Evolutionary conservation across 1,139 yeast genomes (phyloP).

Genomic region (Kodamaea plutei): DNA sequence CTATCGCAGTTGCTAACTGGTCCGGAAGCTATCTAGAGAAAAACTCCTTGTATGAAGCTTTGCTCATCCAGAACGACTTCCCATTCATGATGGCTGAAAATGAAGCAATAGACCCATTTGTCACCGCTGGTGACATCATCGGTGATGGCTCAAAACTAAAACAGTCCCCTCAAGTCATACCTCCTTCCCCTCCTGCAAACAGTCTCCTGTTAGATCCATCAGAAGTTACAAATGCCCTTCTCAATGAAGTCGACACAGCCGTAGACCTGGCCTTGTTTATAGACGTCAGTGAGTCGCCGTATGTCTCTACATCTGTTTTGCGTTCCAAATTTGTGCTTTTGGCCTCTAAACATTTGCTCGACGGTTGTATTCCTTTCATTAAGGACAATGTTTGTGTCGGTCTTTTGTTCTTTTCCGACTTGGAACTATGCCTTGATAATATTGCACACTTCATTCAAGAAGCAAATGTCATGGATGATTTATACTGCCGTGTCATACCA

Average conservation of each 20-base stretch:
- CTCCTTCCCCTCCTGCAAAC: not conserved
- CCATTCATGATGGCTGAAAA: constrained; percentile 49
- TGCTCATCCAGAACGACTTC: constrained; percentile 48
- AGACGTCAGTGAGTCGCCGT: constrained; percentile 37
- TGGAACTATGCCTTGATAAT: constrained; percentile 50
- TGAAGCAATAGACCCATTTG: constrained; percentile 36
- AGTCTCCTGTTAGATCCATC: too few relatives aligned
- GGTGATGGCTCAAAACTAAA: constrained; percentile 13
- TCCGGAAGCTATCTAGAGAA: constrained; percentile 53
- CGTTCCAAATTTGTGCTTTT: constrained; percentile 31
- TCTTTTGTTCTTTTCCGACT: constrained; percentile 47
- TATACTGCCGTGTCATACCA: constrained; percentile 27
- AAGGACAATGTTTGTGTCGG: constrained; percentile 41
- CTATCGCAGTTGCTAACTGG: constrained; percentile 59
- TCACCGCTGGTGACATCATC: constrained; percentile 36
- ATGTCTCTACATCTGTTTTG: constrained; percentile 30
- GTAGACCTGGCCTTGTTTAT: constrained; percentile 23
- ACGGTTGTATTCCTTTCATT: constrained; percentile 54
- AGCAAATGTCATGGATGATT: constrained; percentile 27
- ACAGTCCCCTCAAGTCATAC: not conserved
- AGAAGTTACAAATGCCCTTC: not conserved
- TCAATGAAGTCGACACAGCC: not conserved
- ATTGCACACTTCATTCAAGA: constrained; percentile 29
- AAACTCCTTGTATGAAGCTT: constrained; percentile 48
- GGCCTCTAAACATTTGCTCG: constrained; percentile 43